Base-by-base conservation (phyloP, 2,329 filamentous ascomycete genomes). In the Hortaea werneckii region DNA sequence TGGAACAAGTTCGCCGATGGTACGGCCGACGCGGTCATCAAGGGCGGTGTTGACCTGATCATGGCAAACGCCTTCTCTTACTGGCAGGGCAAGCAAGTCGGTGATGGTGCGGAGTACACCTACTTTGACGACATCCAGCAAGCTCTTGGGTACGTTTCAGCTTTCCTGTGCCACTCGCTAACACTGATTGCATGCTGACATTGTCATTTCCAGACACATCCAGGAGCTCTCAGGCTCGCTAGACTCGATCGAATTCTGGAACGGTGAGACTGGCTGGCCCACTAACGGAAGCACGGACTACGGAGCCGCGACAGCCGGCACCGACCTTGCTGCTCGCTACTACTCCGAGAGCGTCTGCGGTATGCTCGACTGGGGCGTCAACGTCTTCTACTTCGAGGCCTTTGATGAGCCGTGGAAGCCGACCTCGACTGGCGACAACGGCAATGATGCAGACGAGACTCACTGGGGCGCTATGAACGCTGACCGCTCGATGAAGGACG, bases 321-420 rank as follows among this genome's bases (percentile, higher is more conserved):
- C 75, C 37, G 57, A 70, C 29, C 78, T 80, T 57, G 80, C 80
- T 28, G 63, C 72, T 51, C 68, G 65, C 26, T 86, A 78, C 69
- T 85, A 73, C 69, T 67, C 76, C 55, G 62, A 76, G 40, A 78
- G 74, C 52, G 74, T 84, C 58, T 85, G 82, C 63, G 74, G 74
- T 43, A 74, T 82, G 58, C 66, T 83, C 32, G 71, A 70, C 51
- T 83, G 79, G 78, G 79, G 78, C 49, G 72, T 79, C 52, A 83
- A 84, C 56, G 76, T 80, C 45, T 85, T 85, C 68, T 82, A 77
- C 67, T 86, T 86, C 55, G 82, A 85, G 71, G 81, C 81, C 38
- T 84, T 83, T 55, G 82, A 85, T 56, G 82, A 86, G 75, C 60
- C 61, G 48, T 83, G 79, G 78, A 85, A 85, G 76, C 79, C 81